Evolutionary conservation across 23 red algal species (phyloP).

Genomic region (Gracilaria vermiculophylla): DNA sequence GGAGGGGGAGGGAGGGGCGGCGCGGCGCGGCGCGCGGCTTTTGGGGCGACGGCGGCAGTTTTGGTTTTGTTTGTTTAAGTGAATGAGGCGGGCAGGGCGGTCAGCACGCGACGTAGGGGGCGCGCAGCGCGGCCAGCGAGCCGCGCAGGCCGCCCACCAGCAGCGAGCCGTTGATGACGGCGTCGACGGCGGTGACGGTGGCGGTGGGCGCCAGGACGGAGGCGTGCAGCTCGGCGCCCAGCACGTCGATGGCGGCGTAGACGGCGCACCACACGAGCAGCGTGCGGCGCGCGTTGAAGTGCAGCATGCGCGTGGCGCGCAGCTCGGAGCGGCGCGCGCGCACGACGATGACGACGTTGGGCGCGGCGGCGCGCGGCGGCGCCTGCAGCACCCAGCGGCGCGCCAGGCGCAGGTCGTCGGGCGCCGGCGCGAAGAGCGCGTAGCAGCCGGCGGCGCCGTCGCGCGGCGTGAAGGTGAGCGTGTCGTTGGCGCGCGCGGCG

Average conservation of each 20-base stretch:
- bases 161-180: constrained; percentile 51
- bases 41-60: no score
- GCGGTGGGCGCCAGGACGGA: constrained; percentile 58
- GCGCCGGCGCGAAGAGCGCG: not conserved
- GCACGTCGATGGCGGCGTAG: constrained; percentile 29
- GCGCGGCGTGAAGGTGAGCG: constrained; percentile 17
- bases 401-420: constrained; percentile 40
- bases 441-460: constrained; percentile 8
- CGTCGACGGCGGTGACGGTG: constrained; percentile 24
- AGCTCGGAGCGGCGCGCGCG: constrained; percentile 14
- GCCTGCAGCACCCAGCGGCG: not conserved
- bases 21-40: no score
- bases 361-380: not conserved
- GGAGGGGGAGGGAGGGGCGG: no score
- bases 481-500: constrained; percentile 22
- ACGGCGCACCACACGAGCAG: constrained; percentile 57
- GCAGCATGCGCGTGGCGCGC: constrained; percentile 38
- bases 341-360: constrained; percentile 48
- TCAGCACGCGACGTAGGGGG: constrained; percentile 44
- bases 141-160: constrained; percentile 51
- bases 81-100: no score
- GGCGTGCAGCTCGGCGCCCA: constrained; percentile 32
- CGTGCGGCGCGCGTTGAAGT: constrained; percentile 43
- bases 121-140: constrained; percentile 39
- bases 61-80: no score